Evolutionary conservation across 352 stramenopile species (phyloP).

Genomic region (Pythium volutum): DNA sequence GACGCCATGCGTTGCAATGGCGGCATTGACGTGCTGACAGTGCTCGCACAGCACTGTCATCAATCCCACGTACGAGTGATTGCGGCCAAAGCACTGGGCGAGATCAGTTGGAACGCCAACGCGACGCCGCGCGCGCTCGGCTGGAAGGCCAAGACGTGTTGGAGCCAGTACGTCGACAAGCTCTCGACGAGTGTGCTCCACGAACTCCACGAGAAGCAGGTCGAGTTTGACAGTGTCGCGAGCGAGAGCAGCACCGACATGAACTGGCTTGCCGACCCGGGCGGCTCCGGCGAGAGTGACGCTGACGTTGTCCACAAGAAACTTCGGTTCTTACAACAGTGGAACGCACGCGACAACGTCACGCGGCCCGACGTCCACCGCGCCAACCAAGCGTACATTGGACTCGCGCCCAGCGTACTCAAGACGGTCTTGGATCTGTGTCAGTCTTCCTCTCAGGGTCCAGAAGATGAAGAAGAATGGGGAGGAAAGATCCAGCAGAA

Average conservation of each 20-base stretch:
- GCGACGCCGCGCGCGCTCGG: conserved; percentile 47
- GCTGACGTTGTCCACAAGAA: conserved; percentile 33
- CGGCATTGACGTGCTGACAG: conserved; percentile 60
- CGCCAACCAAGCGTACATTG: conserved; percentile 66
- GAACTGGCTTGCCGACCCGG: conserved; percentile 63
- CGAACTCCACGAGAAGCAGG: conserved; percentile 24
- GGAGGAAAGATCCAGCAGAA: conserved; percentile 42
- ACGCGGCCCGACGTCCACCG: conserved; percentile 39
- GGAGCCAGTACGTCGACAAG: conserved; percentile 49
- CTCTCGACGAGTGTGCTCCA: conserved; percentile 37
- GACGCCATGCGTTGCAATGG: conserved; percentile 50
- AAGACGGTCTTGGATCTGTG: conserved; percentile 55
- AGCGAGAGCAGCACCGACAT: conserved; percentile 33
- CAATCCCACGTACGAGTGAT: conserved; percentile 40
- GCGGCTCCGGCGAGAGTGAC: conserved; percentile 38
- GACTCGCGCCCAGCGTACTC: conserved; percentile 45
- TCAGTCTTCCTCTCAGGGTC: not conserved
- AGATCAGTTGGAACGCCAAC: conserved; percentile 70
- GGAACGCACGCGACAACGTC: conserved; percentile 50
- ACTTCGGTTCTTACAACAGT: conserved; percentile 45
- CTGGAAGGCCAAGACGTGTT: conserved; percentile 64
- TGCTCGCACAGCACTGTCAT: conserved; percentile 36
- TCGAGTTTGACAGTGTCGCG: conserved; percentile 52
- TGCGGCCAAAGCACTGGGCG: conserved; percentile 49
- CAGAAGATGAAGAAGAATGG: conserved; percentile 7